Percentiles rank a stretch among this genome's conserved stretches.
Conservation (phyloP, 345 rosid genomes). For the Sisymbrium altissimum region DNA sequence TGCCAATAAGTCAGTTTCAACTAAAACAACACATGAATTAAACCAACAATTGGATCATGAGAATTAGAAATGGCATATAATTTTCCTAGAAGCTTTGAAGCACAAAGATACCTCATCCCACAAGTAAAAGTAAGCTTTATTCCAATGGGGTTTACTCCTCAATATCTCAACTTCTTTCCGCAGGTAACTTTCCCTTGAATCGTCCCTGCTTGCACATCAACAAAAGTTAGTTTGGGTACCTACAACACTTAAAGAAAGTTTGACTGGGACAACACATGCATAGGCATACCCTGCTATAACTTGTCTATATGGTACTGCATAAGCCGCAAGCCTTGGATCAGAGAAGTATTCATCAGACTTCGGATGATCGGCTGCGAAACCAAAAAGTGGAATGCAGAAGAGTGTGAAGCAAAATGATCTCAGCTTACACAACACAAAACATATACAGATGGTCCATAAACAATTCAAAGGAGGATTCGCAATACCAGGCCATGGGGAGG, state of each 20-base stretch:
- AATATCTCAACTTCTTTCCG: constrained; percentile 84
- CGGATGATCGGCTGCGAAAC: constrained; percentile 77
- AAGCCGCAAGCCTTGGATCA: constrained; percentile 89
- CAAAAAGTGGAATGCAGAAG: constrained; percentile 8
- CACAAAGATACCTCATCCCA: constrained; percentile 82
- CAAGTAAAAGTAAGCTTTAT: constrained; percentile 89
- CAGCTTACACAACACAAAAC: background rate
- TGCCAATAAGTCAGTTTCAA: background rate
- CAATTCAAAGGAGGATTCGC: constrained; percentile 1
- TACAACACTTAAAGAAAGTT: constrained; percentile 35
- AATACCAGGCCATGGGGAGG: constrained; percentile 97
- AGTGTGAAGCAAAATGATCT: constrained; percentile 4
- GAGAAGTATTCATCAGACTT: constrained; percentile 83
- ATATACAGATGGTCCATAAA: background rate
- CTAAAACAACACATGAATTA: constrained; percentile 3
- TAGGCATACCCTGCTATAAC: constrained; percentile 56
- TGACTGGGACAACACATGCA: constrained; percentile 25
- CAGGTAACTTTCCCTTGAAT: constrained; percentile 62
- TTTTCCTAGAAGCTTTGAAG: background rate
- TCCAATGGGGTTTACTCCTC: constrained; percentile 91
- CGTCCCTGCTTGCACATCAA: constrained; percentile 54
- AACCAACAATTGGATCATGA: background rate
- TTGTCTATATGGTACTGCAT: constrained; percentile 78
- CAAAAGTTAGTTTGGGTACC: constrained; percentile 38
- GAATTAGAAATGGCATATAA: background rate